A percentile compares a stretch with the other conserved stretches of the same genome.
Evolutionary conservation across 306 rosid genomes (phyloP).

Genomic region (Luffa acutangula): DNA sequence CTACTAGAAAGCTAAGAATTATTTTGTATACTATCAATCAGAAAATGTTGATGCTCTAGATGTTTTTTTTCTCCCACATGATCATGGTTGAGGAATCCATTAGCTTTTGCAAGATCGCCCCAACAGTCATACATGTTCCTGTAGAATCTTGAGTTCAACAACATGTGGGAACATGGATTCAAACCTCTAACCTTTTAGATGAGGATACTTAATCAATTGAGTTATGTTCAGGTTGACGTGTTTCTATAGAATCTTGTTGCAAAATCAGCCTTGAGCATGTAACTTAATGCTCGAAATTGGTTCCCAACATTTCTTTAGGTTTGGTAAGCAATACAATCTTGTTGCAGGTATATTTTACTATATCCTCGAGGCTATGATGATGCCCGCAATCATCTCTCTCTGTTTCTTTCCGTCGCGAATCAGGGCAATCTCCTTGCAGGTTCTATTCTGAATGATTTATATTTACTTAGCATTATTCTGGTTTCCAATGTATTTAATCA

Average conservation of each 20-base stretch:
- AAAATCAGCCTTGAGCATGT: neutral
- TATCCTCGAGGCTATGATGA: slow-evolving; percentile 97
- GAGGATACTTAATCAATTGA: no score
- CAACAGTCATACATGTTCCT: neutral
- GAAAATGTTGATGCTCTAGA: neutral
- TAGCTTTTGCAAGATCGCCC: neutral
- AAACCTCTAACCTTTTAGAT: no score
- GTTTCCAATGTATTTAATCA: slow-evolving; percentile 7
- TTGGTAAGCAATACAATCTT: slow-evolving; percentile 10
- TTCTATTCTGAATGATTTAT: slow-evolving; percentile 11
- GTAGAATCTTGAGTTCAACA: neutral
- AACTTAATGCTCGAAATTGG: neutral
- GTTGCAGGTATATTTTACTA: slow-evolving; percentile 89
- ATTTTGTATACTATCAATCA: neutral
- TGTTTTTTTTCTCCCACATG: neutral
- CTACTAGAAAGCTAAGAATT: neutral
- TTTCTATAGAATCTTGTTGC: no score
- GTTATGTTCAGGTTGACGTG: no score
- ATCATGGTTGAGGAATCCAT: neutral
- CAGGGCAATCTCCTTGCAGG: slow-evolving; percentile 99
- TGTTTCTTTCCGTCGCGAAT: slow-evolving; percentile 94
- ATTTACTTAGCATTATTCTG: slow-evolving; percentile 11
- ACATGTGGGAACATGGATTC: no score
- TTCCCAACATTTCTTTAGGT: neutral
- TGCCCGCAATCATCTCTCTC: slow-evolving; percentile 84